Percentiles rank a stretch among this genome's conserved stretches.
phyloP scores from a whole-genome alignment of 805 yeast species.

The Suhomyces canberraensis region DNA sequence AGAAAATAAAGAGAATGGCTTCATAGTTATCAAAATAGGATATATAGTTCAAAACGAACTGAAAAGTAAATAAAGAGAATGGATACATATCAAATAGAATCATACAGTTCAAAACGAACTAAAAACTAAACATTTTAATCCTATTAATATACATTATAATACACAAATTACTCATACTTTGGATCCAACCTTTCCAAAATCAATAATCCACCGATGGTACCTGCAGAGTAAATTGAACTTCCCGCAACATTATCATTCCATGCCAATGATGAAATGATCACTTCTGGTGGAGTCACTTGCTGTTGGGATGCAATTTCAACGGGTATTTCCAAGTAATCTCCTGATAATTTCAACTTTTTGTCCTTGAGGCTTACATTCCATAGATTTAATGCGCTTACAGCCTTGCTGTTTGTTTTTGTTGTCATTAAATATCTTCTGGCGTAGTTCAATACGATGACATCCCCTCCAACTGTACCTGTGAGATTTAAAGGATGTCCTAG shows the following conservation, averaged over 20 bases:
- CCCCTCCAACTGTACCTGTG: conserved; percentile 35
- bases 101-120: too few relatives aligned
- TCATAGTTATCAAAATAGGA: too few relatives aligned
- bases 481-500: conserved; percentile 38
- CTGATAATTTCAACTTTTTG: conserved; percentile 16
- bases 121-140: too few relatives aligned
- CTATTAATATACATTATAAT: neutral
- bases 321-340: conserved; percentile 27
- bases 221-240: conserved; percentile 53
- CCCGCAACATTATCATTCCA: conserved; percentile 53
- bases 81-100: too few relatives aligned
- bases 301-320: conserved; percentile 27
- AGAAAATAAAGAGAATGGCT: too few relatives aligned
- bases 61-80: too few relatives aligned
- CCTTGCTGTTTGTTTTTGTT: conserved; percentile 29
- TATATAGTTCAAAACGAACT: too few relatives aligned
- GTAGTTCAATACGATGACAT: conserved; percentile 32
- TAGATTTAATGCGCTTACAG: conserved; percentile 40
- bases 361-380: conserved; percentile 25
- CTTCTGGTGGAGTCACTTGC: conserved; percentile 46
- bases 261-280: conserved; percentile 45
- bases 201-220: conserved; percentile 49
- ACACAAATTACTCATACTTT: neutral
- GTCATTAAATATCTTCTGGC: conserved; percentile 37
- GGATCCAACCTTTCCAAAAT: conserved; percentile 42